Evolutionary conservation across 805 yeast species (phyloP), one percentile per base, ranked within the genome.

Genomic region (Candida michaelii): DNA sequence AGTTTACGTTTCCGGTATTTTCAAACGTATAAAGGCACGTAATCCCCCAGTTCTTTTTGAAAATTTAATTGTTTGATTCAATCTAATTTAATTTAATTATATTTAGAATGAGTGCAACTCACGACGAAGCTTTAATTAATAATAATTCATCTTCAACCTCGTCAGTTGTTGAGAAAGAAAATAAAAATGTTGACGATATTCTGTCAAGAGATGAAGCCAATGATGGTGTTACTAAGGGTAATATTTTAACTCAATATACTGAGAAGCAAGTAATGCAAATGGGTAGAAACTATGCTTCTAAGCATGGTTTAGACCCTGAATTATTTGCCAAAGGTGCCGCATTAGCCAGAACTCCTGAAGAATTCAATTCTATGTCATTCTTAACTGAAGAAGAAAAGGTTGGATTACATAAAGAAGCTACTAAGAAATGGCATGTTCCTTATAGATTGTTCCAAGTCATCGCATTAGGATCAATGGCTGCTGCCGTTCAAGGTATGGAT

Each of bases 401-500:
- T 5, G 77, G 76, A 34, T 72, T 79, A 19, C 65, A 82, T 63
- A 46, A 55, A 17, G 85, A 58, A 68, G 76, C 54, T 52, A 67
- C 60, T n/a, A 54, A 61, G 30, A 66, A 55, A 42, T 70, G 73
- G 72, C 65, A 65, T 41, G 73, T 76, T 18, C 80, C 76, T 66
- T 16, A 53, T 8, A 77, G 72, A 45, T 65, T 83, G 51, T 59
- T 76, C 47, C 77, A 68, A 45, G 73, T 77, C 15, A 74, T 79
- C 59, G 74, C 81, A 7, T 63, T 80, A 53, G 80, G 84, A 35
- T 82, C 87, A 2, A 66, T 82, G 69, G 80, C 85, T 40, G 83
- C 85, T 3, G 81, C 84, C 4, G 85, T 82, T 30, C 89, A 83
- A 56, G 89, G 89, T 40, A 80, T 80, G 85, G 89, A 83, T 58